A percentile compares a stretch with the other conserved stretches of the same genome.
Evolutionary conservation across 2,329 filamentous ascomycete species (phyloP).

Genomic region (Sporothrix brunneoviolacea): DNA sequence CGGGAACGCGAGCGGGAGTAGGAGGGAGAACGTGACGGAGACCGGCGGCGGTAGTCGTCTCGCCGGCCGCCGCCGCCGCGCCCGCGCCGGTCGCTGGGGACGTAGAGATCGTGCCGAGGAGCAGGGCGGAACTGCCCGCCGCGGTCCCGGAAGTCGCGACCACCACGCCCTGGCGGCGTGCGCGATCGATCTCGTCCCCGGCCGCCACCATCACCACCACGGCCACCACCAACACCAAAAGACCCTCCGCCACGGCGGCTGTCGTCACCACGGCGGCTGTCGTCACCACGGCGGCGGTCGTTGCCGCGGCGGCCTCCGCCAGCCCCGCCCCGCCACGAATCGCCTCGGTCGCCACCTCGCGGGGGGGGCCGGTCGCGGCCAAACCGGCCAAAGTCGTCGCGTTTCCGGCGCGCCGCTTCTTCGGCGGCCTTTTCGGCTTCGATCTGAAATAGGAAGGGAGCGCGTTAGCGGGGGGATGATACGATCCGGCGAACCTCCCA

Average conservation of each 20-base stretch:
- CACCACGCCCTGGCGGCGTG: constrained; percentile 39
- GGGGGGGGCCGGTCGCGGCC: constrained; percentile 34
- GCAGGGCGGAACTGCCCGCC: constrained; percentile 30
- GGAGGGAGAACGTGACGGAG: constrained; percentile 17
- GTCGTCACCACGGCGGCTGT: constrained; percentile 30
- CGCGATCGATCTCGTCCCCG: constrained; percentile 40
- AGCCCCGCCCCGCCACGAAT: constrained; percentile 48
- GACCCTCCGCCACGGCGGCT: constrained; percentile 41
- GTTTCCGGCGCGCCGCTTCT: constrained; percentile 61
- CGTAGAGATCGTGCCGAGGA: constrained; percentile 42
- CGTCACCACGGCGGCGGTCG: constrained; percentile 1
- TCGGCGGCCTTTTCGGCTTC: constrained; percentile 78
- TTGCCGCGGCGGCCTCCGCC: constrained; percentile 44
- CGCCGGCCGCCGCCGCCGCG: constrained; percentile 28
- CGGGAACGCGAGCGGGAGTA: background rate
- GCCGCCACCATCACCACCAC: constrained; percentile 35
- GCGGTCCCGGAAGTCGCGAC: constrained; percentile 36
- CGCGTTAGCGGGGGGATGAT: no score
- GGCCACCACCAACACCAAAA: no score
- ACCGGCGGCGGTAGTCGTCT: constrained; percentile 33
- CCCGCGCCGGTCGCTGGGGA: constrained; percentile 41
- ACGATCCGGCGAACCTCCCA: no score
- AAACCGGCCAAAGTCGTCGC: constrained; percentile 47
- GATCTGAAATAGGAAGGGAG: constrained; percentile 43
- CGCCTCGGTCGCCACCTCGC: constrained; percentile 33